Evolutionary conservation across 306 rosid genomes (phyloP), one percentile per base, ranked within the genome.

Genomic region (Hippophae rhamnoides): DNA sequence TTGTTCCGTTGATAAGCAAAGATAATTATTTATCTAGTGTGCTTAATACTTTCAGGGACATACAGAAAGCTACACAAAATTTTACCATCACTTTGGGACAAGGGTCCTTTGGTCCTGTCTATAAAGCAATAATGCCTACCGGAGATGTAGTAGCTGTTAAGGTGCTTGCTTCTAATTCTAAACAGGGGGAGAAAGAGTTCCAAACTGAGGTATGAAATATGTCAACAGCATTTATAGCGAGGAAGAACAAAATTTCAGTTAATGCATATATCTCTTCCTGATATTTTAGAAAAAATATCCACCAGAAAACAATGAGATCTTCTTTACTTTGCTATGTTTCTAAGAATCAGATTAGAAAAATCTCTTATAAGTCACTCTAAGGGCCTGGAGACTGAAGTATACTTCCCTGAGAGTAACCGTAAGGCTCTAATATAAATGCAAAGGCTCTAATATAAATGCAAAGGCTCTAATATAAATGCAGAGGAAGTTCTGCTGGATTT

Each of bases 131-230:
- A 52, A 66, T 81, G 81, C 64, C 58, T 38, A 60, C 72, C 25
- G 79, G 81, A 69, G 86, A 67, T 66, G 65, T 81, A 54, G 75
- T 81, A 62, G 86, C 86, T 51, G 83, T 78, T 49, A 81, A 81
- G 69, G 83, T 60, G 62, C 86, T 81, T 64, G 77, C 86, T 67
- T 81, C 80, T 43, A 64, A 88, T 69, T 92, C 99, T 41, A 85
- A 82, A 74, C 99, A 92, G 74, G 99, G 98, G 71, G 93, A 92
- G 67, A 85, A 63, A 68, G 96, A 92, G 77, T 92, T 92, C 77
- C 99, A 88, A 67, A 92, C 96, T 23, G 99, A 92, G 90, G 99
- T 88, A 79, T 52, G 65, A 25, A 9, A 47, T 18, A n/a, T 51
- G 47, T 50, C 63, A 56, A 57, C 62, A 63, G 40, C 47, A 52